Conservation (phyloP, 169 alveolate species). For the Theileria orientalis region DNA sequence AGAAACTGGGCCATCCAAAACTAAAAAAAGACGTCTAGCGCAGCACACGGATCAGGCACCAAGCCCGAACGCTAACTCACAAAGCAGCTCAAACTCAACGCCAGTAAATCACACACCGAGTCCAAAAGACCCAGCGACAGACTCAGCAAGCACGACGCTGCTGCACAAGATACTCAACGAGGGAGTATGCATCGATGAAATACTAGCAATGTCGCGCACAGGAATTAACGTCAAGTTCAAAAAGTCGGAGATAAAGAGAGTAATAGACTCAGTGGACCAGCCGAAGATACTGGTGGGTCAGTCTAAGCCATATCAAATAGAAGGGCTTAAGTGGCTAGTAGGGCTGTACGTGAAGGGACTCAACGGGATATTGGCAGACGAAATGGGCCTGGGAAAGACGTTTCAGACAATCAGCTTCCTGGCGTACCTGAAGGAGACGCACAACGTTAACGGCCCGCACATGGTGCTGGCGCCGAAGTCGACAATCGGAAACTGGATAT, state of each 20-base stretch:
- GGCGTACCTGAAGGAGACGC: constrained; percentile 87
- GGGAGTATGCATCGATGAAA: constrained; percentile 36
- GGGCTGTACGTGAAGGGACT: constrained; percentile 91
- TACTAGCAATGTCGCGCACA: constrained; percentile 43
- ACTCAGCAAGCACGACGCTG: constrained; percentile 20
- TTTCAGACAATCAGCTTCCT: constrained; percentile 92
- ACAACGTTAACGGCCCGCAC: constrained; percentile 93
- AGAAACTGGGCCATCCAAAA: too few species aligned
- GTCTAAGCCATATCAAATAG: constrained; percentile 92
- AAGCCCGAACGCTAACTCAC: too few species aligned
- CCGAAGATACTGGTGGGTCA: constrained; percentile 80
- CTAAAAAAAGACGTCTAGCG: too few species aligned
- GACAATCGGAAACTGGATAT: constrained; percentile 95
- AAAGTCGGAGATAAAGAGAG: constrained; percentile 28
- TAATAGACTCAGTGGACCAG: constrained; percentile 31
- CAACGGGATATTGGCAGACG: constrained; percentile 97
- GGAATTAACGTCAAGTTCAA: background rate
- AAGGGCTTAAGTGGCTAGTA: constrained; percentile 96
- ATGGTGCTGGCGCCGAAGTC: constrained; percentile 95
- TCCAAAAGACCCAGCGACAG: too few species aligned
- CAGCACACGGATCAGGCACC: too few species aligned
- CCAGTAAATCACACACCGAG: too few species aligned
- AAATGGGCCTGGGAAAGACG: constrained; percentile 99
- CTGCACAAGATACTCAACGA: constrained; percentile 45
- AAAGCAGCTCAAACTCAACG: too few species aligned